Evolutionary conservation across 495 filamentous ascomycete genomes (phyloP).

Genomic region (Hypomontagnella submonticulosa): DNA sequence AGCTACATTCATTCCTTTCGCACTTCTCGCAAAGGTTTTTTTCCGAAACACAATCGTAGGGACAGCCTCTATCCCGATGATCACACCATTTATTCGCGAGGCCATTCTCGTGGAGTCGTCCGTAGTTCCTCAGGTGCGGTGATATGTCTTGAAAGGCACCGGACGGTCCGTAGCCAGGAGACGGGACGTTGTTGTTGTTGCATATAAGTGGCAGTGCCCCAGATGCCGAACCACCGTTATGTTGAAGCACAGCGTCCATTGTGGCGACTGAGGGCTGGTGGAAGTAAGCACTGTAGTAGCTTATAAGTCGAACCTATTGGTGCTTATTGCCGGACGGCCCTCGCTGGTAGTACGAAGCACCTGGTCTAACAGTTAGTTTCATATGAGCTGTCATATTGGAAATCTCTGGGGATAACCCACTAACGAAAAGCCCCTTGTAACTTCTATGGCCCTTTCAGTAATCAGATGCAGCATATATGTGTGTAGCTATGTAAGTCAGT

Average conservation of each 20-base stretch:
- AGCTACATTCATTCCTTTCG: background rate
- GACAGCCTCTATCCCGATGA: conserved; percentile 26
- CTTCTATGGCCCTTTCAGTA: conserved; percentile 9
- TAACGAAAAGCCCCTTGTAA: conserved; percentile 25
- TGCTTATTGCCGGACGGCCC: conserved; percentile 1
- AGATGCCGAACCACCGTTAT: background rate
- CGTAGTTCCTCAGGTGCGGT: background rate
- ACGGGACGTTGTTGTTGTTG: background rate
- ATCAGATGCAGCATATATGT: conserved; percentile 1
- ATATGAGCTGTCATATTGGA: conserved; percentile 39
- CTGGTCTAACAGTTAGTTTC: conserved; percentile 19
- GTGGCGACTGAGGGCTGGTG: conserved; percentile 3
- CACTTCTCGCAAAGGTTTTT: conserved; percentile 19
- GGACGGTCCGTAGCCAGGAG: background rate
- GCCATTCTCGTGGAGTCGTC: background rate
- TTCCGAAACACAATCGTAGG: background rate
- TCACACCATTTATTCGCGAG: conserved; percentile 13
- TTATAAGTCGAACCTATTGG: background rate
- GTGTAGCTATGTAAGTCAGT: conserved; percentile 18
- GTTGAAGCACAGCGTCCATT: conserved; percentile 11
- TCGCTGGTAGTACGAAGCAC: conserved; percentile 11
- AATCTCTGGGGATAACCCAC: conserved; percentile 27
- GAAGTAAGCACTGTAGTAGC: background rate
- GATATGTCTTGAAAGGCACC: background rate
- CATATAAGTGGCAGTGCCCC: background rate